Base-by-base conservation (phyloP, 2,329 filamentous ascomycete genomes). In the Penicillium griseofulvum region DNA sequence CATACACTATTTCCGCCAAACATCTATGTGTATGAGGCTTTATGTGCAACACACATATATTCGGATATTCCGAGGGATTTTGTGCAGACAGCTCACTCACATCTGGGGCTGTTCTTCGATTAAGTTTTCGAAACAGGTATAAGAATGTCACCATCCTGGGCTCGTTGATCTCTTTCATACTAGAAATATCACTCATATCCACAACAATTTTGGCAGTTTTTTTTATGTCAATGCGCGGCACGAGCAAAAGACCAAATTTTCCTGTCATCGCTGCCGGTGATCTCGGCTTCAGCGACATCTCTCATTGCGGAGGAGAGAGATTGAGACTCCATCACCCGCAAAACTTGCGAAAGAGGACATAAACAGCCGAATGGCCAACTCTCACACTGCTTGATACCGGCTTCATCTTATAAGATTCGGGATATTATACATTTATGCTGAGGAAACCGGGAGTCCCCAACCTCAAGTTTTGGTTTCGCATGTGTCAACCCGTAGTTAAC, bases 301-400 rank as follows among this genome's bases (percentile, higher is more conserved):
- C 63, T 10, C 50, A 56, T 1, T 72, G 65, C 58, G 69, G 68
- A 10, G 58, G 60, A 17, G 71, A 17, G 71, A 73, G 47, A 72
- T 72, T 51, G 50, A 68, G 28, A 71, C 68, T 4, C 67, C 69
- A 1, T 63, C 64, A 29, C 37, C 61, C 31, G 54, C 58, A 24
- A 52, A 22, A 7, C 36, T 62, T 10, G 58, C 50, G 7, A 24
- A 54, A 17, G 57, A 52, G 19, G 52, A 55, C 4, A 38, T 56
- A 54, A 52, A 57, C 4, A 42, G 56, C 19, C 55, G 55, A 22
- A 49, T 58, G 65, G 9, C 26, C 9, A 78, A 83, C 63, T 85
- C 82, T 66, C 83, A 86, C 63, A 79, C 81, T 1, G 83, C 83
- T 0, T 56, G 22, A 22, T 22, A 28, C 49, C 49, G 12, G 45